These are phyloP conservation scores for Phytophthora podocarpi DNA, from an alignment of 352 stramenopile genomes.

Conservation along the genomic window DNA sequence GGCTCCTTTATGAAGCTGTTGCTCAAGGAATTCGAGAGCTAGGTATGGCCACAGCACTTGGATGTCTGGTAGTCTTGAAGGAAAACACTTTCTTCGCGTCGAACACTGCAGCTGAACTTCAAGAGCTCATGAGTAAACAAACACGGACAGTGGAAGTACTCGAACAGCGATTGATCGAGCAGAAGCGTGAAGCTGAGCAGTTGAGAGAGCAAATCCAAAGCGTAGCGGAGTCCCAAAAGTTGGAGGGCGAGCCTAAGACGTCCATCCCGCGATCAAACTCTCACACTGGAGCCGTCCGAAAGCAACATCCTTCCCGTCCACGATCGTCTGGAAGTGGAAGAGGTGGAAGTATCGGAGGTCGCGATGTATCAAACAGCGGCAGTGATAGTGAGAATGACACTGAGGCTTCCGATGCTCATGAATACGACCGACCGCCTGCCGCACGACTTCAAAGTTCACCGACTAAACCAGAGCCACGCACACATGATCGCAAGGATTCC, in stretches of 20 bases:
- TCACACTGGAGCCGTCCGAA: slow-evolving; percentile 25
- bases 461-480: neutral
- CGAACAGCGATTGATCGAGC: slow-evolving; percentile 62
- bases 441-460: slow-evolving; percentile 5
- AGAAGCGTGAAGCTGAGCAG: slow-evolving; percentile 57
- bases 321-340: slow-evolving; percentile 10
- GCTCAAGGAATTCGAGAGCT: slow-evolving; percentile 44
- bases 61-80: slow-evolving; percentile 63
- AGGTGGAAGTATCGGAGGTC: slow-evolving; percentile 13
- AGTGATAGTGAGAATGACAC: slow-evolving; percentile 61
- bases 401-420: slow-evolving; percentile 33
- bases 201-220: slow-evolving; percentile 53
- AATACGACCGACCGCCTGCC: slow-evolving; percentile 24
- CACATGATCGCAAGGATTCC: neutral
- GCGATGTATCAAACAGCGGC: slow-evolving; percentile 28
- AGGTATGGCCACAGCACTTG: slow-evolving; percentile 56
- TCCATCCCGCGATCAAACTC: slow-evolving; percentile 37
- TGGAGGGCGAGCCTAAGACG: slow-evolving; percentile 2
- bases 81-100: slow-evolving; percentile 75
- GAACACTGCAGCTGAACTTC: slow-evolving; percentile 59
- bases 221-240: slow-evolving; percentile 8
- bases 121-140: slow-evolving; percentile 66
- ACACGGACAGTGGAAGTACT: slow-evolving; percentile 53
- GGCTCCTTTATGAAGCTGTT: slow-evolving; percentile 42
- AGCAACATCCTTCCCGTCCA: slow-evolving; percentile 9